A percentile compares a stretch with the other conserved stretches of the same genome.
These are phyloP conservation scores for Mortierella sp. DNA, from an alignment of 371 early-diverging fungal species.

Conservation along the genomic window DNA sequence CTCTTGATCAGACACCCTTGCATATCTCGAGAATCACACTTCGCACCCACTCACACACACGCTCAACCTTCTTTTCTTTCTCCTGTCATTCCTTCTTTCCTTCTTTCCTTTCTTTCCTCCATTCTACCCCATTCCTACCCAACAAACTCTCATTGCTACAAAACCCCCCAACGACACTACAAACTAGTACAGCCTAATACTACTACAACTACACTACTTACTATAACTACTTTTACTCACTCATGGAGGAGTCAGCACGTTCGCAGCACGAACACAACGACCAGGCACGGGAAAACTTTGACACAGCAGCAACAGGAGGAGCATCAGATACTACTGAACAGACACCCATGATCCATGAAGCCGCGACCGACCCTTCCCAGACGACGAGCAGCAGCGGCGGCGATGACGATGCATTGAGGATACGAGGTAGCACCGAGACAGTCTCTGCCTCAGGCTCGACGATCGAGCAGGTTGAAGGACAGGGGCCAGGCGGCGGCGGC, in stretches of 20 bases:
- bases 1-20: background rate
- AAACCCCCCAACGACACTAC: background rate
- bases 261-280: background rate
- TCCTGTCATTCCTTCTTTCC: background rate
- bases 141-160: background rate
- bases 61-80: background rate
- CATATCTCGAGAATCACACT: background rate
- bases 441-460: background rate
- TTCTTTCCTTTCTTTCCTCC: background rate
- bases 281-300: background rate
- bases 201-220: too few relatives aligned
- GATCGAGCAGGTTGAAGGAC: background rate
- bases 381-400: background rate
- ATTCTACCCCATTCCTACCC: background rate
- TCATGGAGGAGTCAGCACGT: conserved; percentile 16
- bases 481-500: background rate
- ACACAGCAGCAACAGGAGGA: background rate
- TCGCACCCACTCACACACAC: background rate
- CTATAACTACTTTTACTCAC: too few relatives aligned
- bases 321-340: background rate
- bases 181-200: background rate
- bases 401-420: background rate
- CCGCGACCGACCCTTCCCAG: background rate
- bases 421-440: background rate
- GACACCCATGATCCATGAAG: background rate